phyloP scores from a whole-genome alignment of 1,139 yeast species.

The Barnettozyma hawaiiensis region DNA sequence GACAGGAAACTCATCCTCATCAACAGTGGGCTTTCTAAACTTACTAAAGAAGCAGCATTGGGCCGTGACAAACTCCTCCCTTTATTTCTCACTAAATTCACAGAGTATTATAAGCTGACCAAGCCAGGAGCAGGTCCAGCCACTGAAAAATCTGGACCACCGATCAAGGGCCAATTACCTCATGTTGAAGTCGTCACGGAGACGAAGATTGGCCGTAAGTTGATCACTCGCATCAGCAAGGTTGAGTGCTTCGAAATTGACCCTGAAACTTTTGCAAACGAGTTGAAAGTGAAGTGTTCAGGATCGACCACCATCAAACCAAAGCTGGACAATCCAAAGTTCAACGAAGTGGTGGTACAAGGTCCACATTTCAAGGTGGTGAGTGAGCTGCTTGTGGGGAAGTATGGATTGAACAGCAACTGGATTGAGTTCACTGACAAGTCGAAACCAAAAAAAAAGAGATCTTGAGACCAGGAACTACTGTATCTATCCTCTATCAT shows the following conservation, averaged over 20 bases:
- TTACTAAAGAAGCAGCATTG: constrained; percentile 32
- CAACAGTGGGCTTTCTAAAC: constrained; percentile 40
- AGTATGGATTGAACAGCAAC: constrained; percentile 59
- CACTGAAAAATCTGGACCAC: constrained; percentile 31
- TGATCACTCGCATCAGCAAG: constrained; percentile 66
- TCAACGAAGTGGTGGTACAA: constrained; percentile 73
- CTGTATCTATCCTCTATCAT: too few relatives aligned
- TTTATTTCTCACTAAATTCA: constrained; percentile 46
- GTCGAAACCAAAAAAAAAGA: constrained; percentile 50
- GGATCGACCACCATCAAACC: constrained; percentile 77
- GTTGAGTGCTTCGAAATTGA: constrained; percentile 65
- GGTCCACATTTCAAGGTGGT: constrained; percentile 78
- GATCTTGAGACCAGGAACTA: constrained; percentile 10
- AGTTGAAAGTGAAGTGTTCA: constrained; percentile 73
- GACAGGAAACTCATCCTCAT: constrained; percentile 44
- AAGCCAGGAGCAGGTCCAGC: constrained; percentile 41
- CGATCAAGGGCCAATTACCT: constrained; percentile 64
- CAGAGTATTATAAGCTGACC: constrained; percentile 52
- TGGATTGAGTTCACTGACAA: constrained; percentile 68
- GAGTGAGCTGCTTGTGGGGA: constrained; percentile 48
- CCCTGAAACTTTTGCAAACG: constrained; percentile 60
- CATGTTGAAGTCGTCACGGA: constrained; percentile 63
- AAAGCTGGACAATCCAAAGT: constrained; percentile 47
- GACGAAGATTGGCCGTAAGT: constrained; percentile 75
- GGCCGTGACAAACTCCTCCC: constrained; percentile 49